These are phyloP conservation scores for Rosa persica DNA, from an alignment of 306 rosid genomes.

Conservation along the genomic window DNA sequence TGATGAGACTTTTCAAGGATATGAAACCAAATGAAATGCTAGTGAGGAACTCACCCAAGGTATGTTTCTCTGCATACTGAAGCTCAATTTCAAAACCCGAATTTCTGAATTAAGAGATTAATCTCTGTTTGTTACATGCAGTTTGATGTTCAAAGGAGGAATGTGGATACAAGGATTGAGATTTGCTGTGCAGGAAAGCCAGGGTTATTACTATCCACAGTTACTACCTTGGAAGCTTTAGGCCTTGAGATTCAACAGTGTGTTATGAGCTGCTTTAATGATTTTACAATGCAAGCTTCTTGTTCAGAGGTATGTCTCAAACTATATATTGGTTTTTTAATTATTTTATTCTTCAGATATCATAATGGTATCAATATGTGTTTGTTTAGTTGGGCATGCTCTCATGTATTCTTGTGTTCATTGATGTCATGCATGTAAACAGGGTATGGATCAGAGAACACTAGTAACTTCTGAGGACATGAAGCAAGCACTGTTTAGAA, in stretches of 20 bases:
- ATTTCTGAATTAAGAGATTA: neutral
- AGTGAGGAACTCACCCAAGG: slow-evolving; percentile 84
- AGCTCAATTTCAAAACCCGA: neutral
- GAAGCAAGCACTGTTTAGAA: slow-evolving; percentile 77
- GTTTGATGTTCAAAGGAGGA: slow-evolving; percentile 82
- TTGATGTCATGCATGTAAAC: slow-evolving; percentile 25
- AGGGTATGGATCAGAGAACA: slow-evolving; percentile 56
- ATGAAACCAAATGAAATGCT: slow-evolving; percentile 59
- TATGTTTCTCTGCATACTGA: slow-evolving; percentile 11
- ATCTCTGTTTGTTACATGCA: slow-evolving; percentile 22
- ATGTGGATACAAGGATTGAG: slow-evolving; percentile 59
- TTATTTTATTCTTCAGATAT: neutral
- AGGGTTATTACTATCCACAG: slow-evolving; percentile 67
- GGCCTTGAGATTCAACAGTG: slow-evolving; percentile 96
- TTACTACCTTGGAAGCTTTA: slow-evolving; percentile 75
- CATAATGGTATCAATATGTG: neutral
- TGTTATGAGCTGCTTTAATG: slow-evolving; percentile 86
- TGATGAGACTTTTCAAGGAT: slow-evolving; percentile 49
- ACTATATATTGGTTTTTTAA: neutral
- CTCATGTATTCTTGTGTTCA: neutral
- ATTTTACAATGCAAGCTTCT: slow-evolving; percentile 93
- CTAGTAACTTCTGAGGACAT: slow-evolving; percentile 55
- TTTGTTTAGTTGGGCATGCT: neutral
- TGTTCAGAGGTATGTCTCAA: slow-evolving; percentile 68
- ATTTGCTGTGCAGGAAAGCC: slow-evolving; percentile 84